Base-by-base conservation (phyloP, 2,329 filamentous ascomycete genomes). In the Saccharata proteae region DNA sequence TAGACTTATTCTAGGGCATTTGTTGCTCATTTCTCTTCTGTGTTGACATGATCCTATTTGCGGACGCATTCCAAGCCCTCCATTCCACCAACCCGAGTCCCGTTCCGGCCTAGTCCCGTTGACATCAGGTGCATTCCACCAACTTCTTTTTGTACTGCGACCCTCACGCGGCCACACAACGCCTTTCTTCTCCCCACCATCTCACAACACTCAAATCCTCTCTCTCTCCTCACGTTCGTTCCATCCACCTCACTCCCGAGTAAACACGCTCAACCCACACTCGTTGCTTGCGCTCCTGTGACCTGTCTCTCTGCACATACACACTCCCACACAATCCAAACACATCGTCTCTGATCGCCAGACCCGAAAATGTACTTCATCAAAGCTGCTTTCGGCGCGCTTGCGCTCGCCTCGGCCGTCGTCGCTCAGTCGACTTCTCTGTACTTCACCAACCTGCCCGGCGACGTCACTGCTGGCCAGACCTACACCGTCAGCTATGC, bases 291-390 rank as follows among this genome's bases (percentile, higher is more conserved):
- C 10, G 25, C 23, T 9, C 23, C 23, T 27, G n/a, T 23, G 9
- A n/a, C 11, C 23, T 14, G n/a, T n/a, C 20, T 13, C 31, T 24
- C 19, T 8, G 16, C 26, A 5, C 16, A 18, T 6, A 20, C 31
- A n/a, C 16, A 10, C 13, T 25, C 18, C 12, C 14, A 29, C 22
- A 14, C 25, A 22, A 20, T 14, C 20, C 11, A 3, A 19, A 18
- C 22, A 8, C 24, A 9, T 8, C 15, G 12, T 12, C 20, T 13
- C 17, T 18, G 15, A 17, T 10, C 27, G 7, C 21, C 16, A 7
- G 14, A 11, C 10, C n/a, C 41, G 47, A 61, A 40, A 32, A 74
- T 74, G 70, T 54, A 59, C 47, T 62, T 71, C 48, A 47, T 62
- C 45, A 58, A 60, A 37, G 49, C 59, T 41, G 37, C 73, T 40